phyloP scores from a whole-genome alignment of 805 yeast genomes.

The Suhomyces sp. region DNA sequence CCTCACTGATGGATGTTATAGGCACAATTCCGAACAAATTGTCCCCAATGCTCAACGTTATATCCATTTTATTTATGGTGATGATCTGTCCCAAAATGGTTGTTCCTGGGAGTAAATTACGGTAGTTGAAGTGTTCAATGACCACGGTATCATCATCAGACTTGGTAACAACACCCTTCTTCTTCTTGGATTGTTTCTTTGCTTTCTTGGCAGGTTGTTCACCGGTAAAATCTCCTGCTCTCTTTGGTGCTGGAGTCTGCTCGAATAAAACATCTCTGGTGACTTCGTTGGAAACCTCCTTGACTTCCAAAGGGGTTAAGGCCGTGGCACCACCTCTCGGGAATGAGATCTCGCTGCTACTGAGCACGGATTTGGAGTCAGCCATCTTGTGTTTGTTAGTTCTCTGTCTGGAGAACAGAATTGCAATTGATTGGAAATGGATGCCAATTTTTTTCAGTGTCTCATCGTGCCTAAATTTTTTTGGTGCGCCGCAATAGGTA shows the following conservation, averaged over 20 bases:
- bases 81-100: constrained; percentile 74
- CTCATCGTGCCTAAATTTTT: constrained; percentile 11
- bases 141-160: constrained; percentile 34
- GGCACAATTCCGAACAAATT: constrained; percentile 78
- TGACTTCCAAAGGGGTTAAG: constrained; percentile 84
- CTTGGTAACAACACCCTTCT: no score
- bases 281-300: constrained; percentile 91
- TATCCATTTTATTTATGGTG: constrained; percentile 57
- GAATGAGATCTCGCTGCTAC: constrained; percentile 59
- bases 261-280: constrained; percentile 82
- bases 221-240: constrained; percentile 27
- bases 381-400: constrained; percentile 10
- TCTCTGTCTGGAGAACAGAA: constrained; percentile 1
- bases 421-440: not conserved
- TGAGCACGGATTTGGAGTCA: constrained; percentile 26
- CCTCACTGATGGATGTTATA: constrained; percentile 67
- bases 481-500: constrained; percentile 1
- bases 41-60: constrained; percentile 75
- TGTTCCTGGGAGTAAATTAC: constrained; percentile 68
- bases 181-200: constrained; percentile 16
- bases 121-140: constrained; percentile 63
- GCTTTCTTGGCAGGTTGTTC: constrained; percentile 25
- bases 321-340: constrained; percentile 96
- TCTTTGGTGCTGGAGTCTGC: constrained; percentile 25
- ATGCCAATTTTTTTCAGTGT: constrained; percentile 7